Conservation (phyloP, 176 grass and related monocot genomes). For the Elaeis guineensis region DNA sequence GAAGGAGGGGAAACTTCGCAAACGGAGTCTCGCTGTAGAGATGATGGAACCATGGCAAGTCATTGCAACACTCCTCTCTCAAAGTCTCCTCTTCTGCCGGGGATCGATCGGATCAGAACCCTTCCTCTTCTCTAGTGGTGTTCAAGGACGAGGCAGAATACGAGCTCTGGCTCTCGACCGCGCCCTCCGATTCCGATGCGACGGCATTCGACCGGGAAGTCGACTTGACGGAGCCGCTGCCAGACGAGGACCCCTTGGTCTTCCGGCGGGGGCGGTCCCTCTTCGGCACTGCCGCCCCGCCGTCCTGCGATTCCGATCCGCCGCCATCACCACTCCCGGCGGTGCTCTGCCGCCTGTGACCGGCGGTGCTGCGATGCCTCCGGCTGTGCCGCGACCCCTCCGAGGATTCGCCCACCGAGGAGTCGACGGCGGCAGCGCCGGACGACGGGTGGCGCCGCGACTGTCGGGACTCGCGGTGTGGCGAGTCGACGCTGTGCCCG, state of each 20-base stretch:
- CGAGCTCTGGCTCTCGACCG: not conserved
- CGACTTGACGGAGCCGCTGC: constrained; percentile 12
- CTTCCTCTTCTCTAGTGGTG: constrained; percentile 7
- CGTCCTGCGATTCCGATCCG: not conserved
- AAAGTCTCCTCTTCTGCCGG: too few relatives aligned
- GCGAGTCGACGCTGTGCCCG: constrained; percentile 4
- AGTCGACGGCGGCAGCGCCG: not conserved
- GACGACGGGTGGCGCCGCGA: constrained; percentile 18
- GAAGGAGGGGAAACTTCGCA: too few relatives aligned
- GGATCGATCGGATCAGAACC: not conserved
- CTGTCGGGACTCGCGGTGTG: not conserved
- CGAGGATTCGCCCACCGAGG: not conserved
- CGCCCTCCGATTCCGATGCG: constrained; percentile 13
- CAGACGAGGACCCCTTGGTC: constrained; percentile 19
- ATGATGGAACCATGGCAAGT: too few relatives aligned
- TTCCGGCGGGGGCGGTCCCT: constrained; percentile 13
- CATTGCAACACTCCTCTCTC: too few relatives aligned
- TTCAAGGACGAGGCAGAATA: not conserved
- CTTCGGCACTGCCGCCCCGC: constrained; percentile 17
- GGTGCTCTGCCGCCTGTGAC: not conserved
- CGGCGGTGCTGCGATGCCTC: constrained; percentile 4
- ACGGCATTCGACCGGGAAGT: not conserved
- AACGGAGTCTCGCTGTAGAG: too few relatives aligned
- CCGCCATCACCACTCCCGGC: not conserved
- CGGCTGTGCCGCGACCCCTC: constrained; percentile 12